These are phyloP conservation scores for Lactarius deliciosus DNA, from an alignment of 768 basidiomycete species.

Conservation along the genomic window DNA sequence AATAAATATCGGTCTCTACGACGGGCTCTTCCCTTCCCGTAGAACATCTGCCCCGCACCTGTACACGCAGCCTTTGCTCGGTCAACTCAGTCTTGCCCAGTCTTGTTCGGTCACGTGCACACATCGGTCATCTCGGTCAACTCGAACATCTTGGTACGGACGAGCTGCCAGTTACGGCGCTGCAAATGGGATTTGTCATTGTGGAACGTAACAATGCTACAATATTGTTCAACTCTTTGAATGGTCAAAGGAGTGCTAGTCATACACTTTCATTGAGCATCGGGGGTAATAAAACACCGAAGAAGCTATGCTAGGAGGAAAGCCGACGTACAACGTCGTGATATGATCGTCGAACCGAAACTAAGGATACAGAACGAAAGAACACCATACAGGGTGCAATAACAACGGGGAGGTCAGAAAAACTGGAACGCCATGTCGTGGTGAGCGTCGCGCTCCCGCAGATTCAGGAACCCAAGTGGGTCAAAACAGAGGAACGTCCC, in stretches of 20 bases:
- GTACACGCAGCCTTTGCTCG: too few relatives aligned
- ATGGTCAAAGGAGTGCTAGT: slow-evolving; percentile 1
- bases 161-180: neutral
- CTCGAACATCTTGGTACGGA: too few relatives aligned
- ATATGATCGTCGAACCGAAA: slow-evolving; percentile 11
- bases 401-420: slow-evolving; percentile 21
- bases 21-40: too few relatives aligned
- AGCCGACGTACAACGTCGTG: slow-evolving; percentile 8
- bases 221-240: slow-evolving; percentile 8
- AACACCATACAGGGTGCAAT: neutral
- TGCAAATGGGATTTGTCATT: neutral
- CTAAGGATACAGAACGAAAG: slow-evolving; percentile 13
- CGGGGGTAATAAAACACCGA: slow-evolving; percentile 11
- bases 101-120: too few relatives aligned
- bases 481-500: slow-evolving; percentile 32
- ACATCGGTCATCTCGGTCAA: too few relatives aligned
- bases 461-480: slow-evolving; percentile 37
- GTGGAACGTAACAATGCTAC: neutral
- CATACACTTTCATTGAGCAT: slow-evolving; percentile 13
- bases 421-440: slow-evolving; percentile 17
- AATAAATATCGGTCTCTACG: too few relatives aligned
- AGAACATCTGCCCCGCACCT: too few relatives aligned
- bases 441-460: slow-evolving; percentile 34
- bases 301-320: slow-evolving; percentile 11
- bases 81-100: too few relatives aligned